Percentiles rank a stretch among this genome's conserved stretches.
These are phyloP conservation scores for Amanita thiersii DNA, from an alignment of 768 basidiomycete genomes.

Conservation along the genomic window DNA sequence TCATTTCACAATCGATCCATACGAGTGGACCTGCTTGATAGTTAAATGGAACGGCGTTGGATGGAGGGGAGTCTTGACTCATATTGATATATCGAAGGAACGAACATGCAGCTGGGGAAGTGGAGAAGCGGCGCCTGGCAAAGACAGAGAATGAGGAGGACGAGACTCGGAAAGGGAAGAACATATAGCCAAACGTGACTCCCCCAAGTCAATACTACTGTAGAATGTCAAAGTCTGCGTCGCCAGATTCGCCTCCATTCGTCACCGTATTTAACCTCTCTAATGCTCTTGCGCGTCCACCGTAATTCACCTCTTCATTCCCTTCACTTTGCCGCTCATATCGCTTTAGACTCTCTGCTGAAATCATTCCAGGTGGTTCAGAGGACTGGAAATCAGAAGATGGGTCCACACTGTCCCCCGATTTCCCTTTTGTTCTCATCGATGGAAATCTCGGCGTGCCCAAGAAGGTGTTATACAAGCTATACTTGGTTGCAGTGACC, in stretches of 20 bases:
- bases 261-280: too few relatives aligned
- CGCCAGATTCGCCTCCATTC: too few relatives aligned
- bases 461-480: constrained; percentile 41
- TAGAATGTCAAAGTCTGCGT: too few relatives aligned
- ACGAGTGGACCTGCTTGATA: constrained; percentile 61
- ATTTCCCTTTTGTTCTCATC: constrained; percentile 45
- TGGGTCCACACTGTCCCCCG: constrained; percentile 15
- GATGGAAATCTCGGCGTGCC: constrained; percentile 62
- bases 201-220: too few relatives aligned
- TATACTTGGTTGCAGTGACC: constrained; percentile 39
- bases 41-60: constrained; percentile 23
- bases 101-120: too few relatives aligned
- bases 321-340: too few relatives aligned
- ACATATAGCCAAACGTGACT: too few relatives aligned
- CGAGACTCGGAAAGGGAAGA: too few relatives aligned
- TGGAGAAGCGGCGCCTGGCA: too few relatives aligned
- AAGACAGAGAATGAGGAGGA: too few relatives aligned
- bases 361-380: constrained; percentile 54
- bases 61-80: background rate
- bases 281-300: too few relatives aligned
- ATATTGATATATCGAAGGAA: background rate
- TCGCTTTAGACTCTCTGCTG: constrained; percentile 40
- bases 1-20: constrained; percentile 89
- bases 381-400: constrained; percentile 31
- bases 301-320: too few relatives aligned